Conservation (phyloP, 2,329 filamentous ascomycete genomes). For the Colletotrichum orbiculare region DNA sequence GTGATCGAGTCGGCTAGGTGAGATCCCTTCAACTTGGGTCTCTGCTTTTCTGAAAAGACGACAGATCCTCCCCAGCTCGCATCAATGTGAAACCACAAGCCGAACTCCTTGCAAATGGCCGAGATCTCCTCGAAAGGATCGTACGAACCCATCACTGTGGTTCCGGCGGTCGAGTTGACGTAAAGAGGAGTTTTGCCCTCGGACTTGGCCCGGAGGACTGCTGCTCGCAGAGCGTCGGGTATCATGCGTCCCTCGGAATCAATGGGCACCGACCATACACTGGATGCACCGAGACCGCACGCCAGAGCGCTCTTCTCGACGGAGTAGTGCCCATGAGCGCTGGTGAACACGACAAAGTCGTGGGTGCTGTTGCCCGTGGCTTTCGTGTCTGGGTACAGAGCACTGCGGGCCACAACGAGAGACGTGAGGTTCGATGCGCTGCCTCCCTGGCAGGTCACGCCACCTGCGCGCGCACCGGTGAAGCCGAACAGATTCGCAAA, state of each 20-base stretch:
- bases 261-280: constrained; percentile 80
- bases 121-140: constrained; percentile 81
- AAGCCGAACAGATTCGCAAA: constrained; percentile 85
- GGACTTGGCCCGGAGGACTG: constrained; percentile 69
- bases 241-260: constrained; percentile 80
- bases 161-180: constrained; percentile 95
- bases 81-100: constrained; percentile 93
- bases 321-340: constrained; percentile 90
- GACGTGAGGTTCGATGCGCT: constrained; percentile 87
- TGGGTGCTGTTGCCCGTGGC: constrained; percentile 71
- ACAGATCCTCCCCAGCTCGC: constrained; percentile 90
- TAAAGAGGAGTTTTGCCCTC: constrained; percentile 88
- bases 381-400: constrained; percentile 83
- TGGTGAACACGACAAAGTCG: constrained; percentile 87
- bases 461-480: constrained; percentile 74
- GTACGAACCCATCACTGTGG: constrained; percentile 90
- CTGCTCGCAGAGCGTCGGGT: constrained; percentile 69
- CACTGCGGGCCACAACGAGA: constrained; percentile 89
- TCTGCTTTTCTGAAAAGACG: constrained; percentile 76
- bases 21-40: constrained; percentile 73
- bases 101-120: constrained; percentile 74
- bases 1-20: constrained; percentile 84
- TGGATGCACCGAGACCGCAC: constrained; percentile 81
- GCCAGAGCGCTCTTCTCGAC: constrained; percentile 95
- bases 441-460: constrained; percentile 84